A percentile compares a stretch with the other conserved stretches of the same genome.
phyloP scores from a whole-genome alignment of 305 asterid genomes.

The Solanum aculeatissimum region DNA sequence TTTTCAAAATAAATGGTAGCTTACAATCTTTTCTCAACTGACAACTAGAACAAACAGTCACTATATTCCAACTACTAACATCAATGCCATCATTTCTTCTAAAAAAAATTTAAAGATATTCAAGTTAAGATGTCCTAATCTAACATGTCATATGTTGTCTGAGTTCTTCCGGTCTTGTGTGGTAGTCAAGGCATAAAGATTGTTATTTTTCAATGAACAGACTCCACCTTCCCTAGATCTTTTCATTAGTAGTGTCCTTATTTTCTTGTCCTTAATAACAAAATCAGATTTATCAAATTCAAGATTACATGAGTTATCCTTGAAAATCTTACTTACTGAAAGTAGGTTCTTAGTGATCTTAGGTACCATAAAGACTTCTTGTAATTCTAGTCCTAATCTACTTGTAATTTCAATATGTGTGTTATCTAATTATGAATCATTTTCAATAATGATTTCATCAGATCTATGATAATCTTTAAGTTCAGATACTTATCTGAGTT shows the following conservation, averaged over 20 bases:
- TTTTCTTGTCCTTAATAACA: not conserved
- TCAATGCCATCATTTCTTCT: not conserved
- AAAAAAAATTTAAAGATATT: too few relatives aligned
- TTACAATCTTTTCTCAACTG: not conserved
- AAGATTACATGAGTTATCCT: not conserved
- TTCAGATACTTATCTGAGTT: not conserved
- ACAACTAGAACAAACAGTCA: not conserved
- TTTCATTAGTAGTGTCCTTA: not conserved
- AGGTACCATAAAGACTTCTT: too few relatives aligned
- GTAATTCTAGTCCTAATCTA: too few relatives aligned
- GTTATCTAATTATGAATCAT: not conserved
- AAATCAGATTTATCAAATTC: not conserved
- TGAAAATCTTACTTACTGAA: not conserved
- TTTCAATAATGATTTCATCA: not conserved
- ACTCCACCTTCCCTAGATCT: not conserved
- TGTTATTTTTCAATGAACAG: not conserved
- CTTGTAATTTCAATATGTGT: too few relatives aligned
- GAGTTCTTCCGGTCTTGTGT: not conserved
- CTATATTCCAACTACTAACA: not conserved
- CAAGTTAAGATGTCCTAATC: not conserved
- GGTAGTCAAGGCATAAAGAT: not conserved
- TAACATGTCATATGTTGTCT: not conserved
- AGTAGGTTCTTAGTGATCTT: too few relatives aligned
- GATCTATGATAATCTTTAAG: not conserved
- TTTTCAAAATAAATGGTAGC: not conserved